phyloP scores from a whole-genome alignment of 768 basidiomycete species.

The Tulasnella sp. region DNA sequence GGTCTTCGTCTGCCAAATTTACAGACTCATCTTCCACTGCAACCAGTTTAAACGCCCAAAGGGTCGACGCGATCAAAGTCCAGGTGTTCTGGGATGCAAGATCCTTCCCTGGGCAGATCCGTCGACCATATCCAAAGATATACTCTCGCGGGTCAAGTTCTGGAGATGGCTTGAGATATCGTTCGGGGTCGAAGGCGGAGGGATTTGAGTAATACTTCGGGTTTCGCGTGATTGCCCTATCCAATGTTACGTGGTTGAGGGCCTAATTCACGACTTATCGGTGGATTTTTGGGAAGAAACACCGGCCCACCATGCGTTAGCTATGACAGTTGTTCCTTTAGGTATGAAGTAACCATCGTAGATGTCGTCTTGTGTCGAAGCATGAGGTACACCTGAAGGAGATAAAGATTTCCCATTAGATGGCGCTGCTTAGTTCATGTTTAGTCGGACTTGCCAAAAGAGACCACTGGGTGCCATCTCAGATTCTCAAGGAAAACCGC shows the following conservation, averaged over 20 bases:
- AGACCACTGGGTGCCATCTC: slow-evolving; percentile 32
- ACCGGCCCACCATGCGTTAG: not conserved
- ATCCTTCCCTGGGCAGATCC: too few relatives aligned
- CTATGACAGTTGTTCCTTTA: slow-evolving; percentile 3
- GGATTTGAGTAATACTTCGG: not conserved
- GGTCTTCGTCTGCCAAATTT: too few relatives aligned
- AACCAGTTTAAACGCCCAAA: too few relatives aligned
- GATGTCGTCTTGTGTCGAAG: slow-evolving; percentile 20
- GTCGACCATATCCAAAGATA: not conserved
- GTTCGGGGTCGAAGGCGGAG: not conserved
- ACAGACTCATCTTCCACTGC: too few relatives aligned
- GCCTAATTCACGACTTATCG: not conserved
- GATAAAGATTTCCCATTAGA: not conserved
- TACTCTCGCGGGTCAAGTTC: not conserved
- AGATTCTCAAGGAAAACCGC: slow-evolving; percentile 42
- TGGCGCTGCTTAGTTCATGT: not conserved
- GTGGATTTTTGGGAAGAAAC: not conserved
- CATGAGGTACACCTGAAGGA: not conserved
- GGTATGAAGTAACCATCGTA: slow-evolving; percentile 20
- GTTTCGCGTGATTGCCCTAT: not conserved
- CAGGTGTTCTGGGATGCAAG: too few relatives aligned
- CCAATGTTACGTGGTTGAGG: too few relatives aligned
- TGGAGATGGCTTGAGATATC: not conserved
- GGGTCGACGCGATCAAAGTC: too few relatives aligned
- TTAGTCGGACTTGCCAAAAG: slow-evolving; percentile 27